phyloP scores from a whole-genome alignment of 345 rosid species.

The Pugionium cornutum region DNA sequence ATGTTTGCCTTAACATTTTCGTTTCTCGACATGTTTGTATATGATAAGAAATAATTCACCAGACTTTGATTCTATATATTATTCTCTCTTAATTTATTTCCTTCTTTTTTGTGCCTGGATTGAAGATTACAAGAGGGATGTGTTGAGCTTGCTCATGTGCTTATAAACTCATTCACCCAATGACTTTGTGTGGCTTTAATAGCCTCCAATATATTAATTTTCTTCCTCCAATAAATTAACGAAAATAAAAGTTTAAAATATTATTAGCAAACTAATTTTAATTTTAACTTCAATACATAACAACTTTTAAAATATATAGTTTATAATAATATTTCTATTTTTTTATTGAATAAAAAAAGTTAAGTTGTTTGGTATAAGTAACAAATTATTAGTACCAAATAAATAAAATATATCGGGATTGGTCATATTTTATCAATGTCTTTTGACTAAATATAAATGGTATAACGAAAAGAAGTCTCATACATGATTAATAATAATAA shows the following conservation, averaged over 20 bases:
- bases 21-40: constrained; percentile 25
- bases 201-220: constrained; percentile 7
- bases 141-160: constrained; percentile 18
- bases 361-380: not conserved
- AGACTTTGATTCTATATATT: not conserved
- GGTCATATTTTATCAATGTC: too few relatives aligned
- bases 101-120: constrained; percentile 6
- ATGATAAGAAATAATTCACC: constrained; percentile 2
- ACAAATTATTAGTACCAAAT: not conserved
- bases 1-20: constrained; percentile 26
- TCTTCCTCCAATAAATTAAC: not conserved
- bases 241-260: not conserved
- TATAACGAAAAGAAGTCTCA: not conserved
- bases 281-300: not conserved
- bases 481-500: not conserved
- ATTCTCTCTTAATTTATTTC: not conserved
- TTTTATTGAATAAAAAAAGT: not conserved
- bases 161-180: constrained; percentile 19
- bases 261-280: not conserved
- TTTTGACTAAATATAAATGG: too few relatives aligned
- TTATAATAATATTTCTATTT: not conserved
- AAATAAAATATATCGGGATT: not conserved
- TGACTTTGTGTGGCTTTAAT: constrained; percentile 21
- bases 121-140: constrained; percentile 12
- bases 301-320: too few relatives aligned